Evolutionary conservation across 2,329 filamentous ascomycete genomes (phyloP).

Genomic region (Mycosphaerelloides madeirae): DNA sequence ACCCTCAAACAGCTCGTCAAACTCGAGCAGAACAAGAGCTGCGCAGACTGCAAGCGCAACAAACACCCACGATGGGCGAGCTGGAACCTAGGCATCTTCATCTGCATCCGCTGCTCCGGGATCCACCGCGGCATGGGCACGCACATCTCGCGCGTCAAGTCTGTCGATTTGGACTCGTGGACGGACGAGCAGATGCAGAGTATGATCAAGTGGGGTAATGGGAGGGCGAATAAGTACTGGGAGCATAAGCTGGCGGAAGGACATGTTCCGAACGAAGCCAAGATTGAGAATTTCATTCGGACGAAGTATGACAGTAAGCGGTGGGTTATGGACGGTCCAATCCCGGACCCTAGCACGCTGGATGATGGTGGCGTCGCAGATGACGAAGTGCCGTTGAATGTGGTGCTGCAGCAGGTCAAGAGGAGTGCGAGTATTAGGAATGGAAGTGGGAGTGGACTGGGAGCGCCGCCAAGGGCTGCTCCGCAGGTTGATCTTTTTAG

Average conservation of each 20-base stretch:
- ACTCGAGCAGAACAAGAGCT: conserved; percentile 91
- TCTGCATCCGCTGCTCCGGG: conserved; percentile 94
- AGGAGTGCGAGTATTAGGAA: conserved; percentile 39
- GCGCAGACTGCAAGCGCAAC: conserved; percentile 97
- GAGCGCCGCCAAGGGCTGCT: conserved; percentile 14
- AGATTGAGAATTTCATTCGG: conserved; percentile 99
- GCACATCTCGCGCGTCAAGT: conserved; percentile 96
- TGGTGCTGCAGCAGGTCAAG: conserved; percentile 67
- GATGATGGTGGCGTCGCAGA: conserved; percentile 65
- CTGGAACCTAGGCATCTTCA: conserved; percentile 95
- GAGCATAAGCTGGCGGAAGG: conserved; percentile 87
- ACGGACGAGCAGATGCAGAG: conserved; percentile 96
- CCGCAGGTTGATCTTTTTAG: conserved; percentile 75
- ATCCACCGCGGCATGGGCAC: conserved; percentile 99
- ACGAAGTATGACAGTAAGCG: conserved; percentile 98
- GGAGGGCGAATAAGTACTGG: conserved; percentile 97
- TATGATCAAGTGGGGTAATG: conserved; percentile 92
- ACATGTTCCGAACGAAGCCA: conserved; percentile 89
- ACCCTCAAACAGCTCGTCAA: conserved; percentile 94
- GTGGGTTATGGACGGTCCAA: conserved; percentile 97
- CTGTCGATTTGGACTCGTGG: conserved; percentile 96
- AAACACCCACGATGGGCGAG: conserved; percentile 99
- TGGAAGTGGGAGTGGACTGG: conserved; percentile 17
- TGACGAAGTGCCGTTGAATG: conserved; percentile 69
- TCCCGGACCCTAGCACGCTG: conserved; percentile 85